Evolutionary conservation across 2,329 filamentous ascomycete genomes (phyloP).

Genomic region (Polychaeton citri): DNA sequence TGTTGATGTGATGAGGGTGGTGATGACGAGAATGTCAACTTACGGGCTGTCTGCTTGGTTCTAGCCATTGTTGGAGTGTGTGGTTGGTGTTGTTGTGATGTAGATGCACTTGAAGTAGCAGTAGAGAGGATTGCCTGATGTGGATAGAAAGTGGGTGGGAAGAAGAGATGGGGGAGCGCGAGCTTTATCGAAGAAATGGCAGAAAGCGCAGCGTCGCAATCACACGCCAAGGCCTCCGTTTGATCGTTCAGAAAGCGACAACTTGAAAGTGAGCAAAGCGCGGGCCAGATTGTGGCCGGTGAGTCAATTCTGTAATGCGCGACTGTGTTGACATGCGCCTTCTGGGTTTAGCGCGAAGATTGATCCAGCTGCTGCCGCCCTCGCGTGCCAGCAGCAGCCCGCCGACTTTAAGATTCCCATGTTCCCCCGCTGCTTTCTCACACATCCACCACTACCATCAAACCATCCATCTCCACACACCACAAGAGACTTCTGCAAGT

Average conservation of each 20-base stretch:
- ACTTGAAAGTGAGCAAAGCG: constrained; percentile 1
- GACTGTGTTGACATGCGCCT: no score
- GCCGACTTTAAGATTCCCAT: neutral
- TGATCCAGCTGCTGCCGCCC: neutral
- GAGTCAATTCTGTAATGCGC: neutral
- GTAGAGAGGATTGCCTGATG: constrained; percentile 1
- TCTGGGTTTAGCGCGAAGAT: neutral
- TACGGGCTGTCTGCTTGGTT: constrained; percentile 44
- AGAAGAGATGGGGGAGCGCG: constrained; percentile 8
- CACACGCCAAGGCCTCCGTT: constrained; percentile 1
- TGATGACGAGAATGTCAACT: constrained; percentile 17
- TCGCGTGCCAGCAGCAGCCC: neutral
- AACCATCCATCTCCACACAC: constrained; percentile 10
- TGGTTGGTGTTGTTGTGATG: constrained; percentile 21
- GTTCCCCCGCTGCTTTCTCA: neutral
- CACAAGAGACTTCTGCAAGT: constrained; percentile 5
- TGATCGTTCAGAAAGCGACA: constrained; percentile 3
- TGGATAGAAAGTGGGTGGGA: constrained; percentile 4
- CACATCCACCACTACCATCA: constrained; percentile 12
- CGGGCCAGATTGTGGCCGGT: neutral
- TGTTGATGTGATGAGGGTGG: neutral
- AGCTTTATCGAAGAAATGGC: constrained; percentile 8
- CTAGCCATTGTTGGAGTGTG: constrained; percentile 32
- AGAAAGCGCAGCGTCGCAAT: constrained; percentile 1
- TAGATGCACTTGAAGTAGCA: neutral